Conservation (phyloP, 179 eudicot species). For the Heliamphora pulchella region DNA sequence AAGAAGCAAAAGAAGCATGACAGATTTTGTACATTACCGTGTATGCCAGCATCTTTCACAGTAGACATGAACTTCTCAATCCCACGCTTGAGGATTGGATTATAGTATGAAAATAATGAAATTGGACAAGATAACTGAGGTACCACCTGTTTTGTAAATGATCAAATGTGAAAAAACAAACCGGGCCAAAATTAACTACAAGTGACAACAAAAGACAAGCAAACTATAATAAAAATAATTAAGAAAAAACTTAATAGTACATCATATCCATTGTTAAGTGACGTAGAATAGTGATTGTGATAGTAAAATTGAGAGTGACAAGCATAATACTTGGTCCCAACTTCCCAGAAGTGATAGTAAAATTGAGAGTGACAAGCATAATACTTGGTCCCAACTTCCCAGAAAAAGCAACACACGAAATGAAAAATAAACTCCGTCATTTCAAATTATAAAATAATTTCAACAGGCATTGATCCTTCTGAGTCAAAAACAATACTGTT, state of each 20-base stretch:
- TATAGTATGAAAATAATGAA: slow-evolving; percentile 84
- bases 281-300: background rate
- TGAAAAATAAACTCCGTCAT: background rate
- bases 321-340: background rate
- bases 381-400: background rate
- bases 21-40: slow-evolving; percentile 43
- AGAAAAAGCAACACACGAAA: background rate
- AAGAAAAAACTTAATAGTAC: background rate
- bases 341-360: no score
- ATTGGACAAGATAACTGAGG: slow-evolving; percentile 86
- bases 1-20: background rate
- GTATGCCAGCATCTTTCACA: slow-evolving; percentile 74
- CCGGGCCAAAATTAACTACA: slow-evolving; percentile 3
- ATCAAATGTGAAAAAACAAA: background rate
- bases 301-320: background rate
- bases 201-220: background rate
- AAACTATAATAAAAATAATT: background rate
- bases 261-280: background rate
- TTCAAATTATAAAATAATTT: background rate
- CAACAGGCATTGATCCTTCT: background rate
- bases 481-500: background rate
- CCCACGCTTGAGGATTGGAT: slow-evolving; percentile 94
- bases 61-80: slow-evolving; percentile 73
- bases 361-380: background rate
- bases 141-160: slow-evolving; percentile 44